These are phyloP conservation scores for Kwoniella bestiolae DNA, from an alignment of 768 basidiomycete genomes.

Conservation along the genomic window DNA sequence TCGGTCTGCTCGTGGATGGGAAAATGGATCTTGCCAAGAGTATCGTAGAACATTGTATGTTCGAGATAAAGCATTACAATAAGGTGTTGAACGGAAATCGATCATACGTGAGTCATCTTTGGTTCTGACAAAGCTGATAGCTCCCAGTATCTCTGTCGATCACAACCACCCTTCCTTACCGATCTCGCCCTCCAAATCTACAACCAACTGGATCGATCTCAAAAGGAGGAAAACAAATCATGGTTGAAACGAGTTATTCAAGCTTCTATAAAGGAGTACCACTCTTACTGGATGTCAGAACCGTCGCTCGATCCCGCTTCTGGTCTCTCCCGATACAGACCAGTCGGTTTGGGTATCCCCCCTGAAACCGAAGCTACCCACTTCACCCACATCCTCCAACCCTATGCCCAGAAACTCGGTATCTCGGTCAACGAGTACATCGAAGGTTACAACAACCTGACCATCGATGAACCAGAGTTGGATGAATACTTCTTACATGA, in stretches of 20 bases:
- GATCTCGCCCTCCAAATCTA: constrained; percentile 98
- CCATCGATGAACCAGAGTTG: constrained; percentile 79
- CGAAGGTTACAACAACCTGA: constrained; percentile 88
- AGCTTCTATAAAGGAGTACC: constrained; percentile 98
- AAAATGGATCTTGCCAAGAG: constrained; percentile 92
- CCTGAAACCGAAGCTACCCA: constrained; percentile 98
- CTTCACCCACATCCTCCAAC: constrained; percentile 96
- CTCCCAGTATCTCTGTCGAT: constrained; percentile 80
- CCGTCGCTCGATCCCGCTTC: constrained; percentile 94
- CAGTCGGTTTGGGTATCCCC: constrained; percentile 91
- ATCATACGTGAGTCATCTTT: constrained; percentile 61
- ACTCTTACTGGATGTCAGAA: constrained; percentile 93
- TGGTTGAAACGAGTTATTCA: constrained; percentile 97
- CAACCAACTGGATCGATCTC: constrained; percentile 88
- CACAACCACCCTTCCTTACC: constrained; percentile 97
- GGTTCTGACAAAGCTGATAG: constrained; percentile 15
- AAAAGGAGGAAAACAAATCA: constrained; percentile 74
- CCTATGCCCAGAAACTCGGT: constrained; percentile 88
- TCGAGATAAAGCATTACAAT: constrained; percentile 97
- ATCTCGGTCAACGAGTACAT: constrained; percentile 94
- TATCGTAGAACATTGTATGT: constrained; percentile 98
- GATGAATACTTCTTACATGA: constrained; percentile 99
- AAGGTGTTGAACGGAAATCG: constrained; percentile 90
- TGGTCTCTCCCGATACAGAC: constrained; percentile 90
- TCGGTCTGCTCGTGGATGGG: constrained; percentile 93